These are phyloP conservation scores for Haplographium delicatum DNA, from an alignment of 495 filamentous ascomycete species.

Conservation along the genomic window DNA sequence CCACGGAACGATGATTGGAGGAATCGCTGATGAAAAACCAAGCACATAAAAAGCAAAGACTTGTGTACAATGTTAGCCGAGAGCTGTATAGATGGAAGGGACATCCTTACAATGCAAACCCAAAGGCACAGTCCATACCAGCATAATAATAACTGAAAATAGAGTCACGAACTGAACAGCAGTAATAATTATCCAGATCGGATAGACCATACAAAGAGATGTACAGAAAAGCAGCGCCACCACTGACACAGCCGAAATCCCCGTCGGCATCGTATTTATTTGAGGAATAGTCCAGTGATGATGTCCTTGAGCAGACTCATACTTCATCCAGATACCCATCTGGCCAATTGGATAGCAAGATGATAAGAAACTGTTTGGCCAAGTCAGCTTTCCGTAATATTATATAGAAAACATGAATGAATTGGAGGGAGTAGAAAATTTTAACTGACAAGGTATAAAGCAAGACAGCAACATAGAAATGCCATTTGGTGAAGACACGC, in stretches of 20 bases:
- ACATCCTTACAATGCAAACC: too few species aligned
- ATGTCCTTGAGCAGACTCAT: not conserved
- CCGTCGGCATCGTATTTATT: not conserved
- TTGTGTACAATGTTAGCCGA: too few species aligned
- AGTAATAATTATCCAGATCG: not conserved
- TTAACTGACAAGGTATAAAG: slow-evolving; percentile 1
- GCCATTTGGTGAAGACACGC: slow-evolving; percentile 5
- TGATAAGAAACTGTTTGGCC: slow-evolving; percentile 4
- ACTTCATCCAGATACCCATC: slow-evolving; percentile 9
- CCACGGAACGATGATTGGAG: slow-evolving; percentile 32
- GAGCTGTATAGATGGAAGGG: too few species aligned
- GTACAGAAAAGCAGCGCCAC: not conserved
- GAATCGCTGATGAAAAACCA: slow-evolving; percentile 14
- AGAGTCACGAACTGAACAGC: not conserved
- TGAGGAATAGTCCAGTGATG: slow-evolving; percentile 3
- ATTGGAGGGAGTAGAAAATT: too few species aligned
- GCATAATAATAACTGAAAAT: not conserved
- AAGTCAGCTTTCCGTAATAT: too few species aligned
- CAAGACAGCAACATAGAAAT: slow-evolving; percentile 7
- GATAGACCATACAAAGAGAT: not conserved
- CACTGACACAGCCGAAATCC: not conserved
- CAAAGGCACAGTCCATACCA: not conserved
- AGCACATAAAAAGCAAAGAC: slow-evolving; percentile 15
- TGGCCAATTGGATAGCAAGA: slow-evolving; percentile 6
- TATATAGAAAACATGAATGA: too few species aligned